Evolutionary conservation across 768 basidiomycete species (phyloP).

Genomic region (Russula emetica): DNA sequence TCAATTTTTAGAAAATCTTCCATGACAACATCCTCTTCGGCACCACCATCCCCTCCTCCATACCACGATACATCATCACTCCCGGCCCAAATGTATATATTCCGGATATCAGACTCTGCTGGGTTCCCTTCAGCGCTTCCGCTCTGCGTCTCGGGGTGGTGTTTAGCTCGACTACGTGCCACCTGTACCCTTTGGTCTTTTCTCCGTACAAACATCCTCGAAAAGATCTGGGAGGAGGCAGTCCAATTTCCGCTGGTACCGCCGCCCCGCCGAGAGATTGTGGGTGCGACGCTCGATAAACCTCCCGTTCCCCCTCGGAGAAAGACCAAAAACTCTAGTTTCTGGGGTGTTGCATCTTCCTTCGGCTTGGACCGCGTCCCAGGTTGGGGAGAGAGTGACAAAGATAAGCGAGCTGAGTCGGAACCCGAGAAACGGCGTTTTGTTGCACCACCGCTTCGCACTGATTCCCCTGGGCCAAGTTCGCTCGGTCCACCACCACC

Average conservation of each 20-base stretch:
- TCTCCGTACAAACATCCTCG: slow-evolving; percentile 74
- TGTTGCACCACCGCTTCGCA: slow-evolving; percentile 25
- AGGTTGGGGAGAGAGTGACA: slow-evolving; percentile 47
- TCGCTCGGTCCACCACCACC: slow-evolving; percentile 26
- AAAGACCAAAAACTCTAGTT: slow-evolving; percentile 37
- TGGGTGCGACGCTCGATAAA: slow-evolving; percentile 35
- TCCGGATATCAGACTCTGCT: slow-evolving; percentile 48
- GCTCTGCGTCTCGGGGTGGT: slow-evolving; percentile 82
- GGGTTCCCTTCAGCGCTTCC: slow-evolving; percentile 40
- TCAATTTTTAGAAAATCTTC: slow-evolving; percentile 55
- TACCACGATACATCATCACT: slow-evolving; percentile 30
- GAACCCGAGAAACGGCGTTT: slow-evolving; percentile 33
- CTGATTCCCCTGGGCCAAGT: slow-evolving; percentile 9
- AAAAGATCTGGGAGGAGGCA: slow-evolving; percentile 88
- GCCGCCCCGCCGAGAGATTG: slow-evolving; percentile 28
- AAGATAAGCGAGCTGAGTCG: slow-evolving; percentile 31
- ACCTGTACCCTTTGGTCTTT: slow-evolving; percentile 93
- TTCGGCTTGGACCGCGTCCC: slow-evolving; percentile 47
- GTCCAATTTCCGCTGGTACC: slow-evolving; percentile 36
- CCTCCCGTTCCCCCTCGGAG: slow-evolving; percentile 63
- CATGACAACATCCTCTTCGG: slow-evolving; percentile 33
- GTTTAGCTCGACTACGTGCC: slow-evolving; percentile 70
- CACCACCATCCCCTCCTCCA: slow-evolving; percentile 37
- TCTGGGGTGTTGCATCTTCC: slow-evolving; percentile 68
- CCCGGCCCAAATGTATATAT: slow-evolving; percentile 56